Evolutionary conservation across 345 rosid species (phyloP).

Genomic region (Citrus cavaleriei): DNA sequence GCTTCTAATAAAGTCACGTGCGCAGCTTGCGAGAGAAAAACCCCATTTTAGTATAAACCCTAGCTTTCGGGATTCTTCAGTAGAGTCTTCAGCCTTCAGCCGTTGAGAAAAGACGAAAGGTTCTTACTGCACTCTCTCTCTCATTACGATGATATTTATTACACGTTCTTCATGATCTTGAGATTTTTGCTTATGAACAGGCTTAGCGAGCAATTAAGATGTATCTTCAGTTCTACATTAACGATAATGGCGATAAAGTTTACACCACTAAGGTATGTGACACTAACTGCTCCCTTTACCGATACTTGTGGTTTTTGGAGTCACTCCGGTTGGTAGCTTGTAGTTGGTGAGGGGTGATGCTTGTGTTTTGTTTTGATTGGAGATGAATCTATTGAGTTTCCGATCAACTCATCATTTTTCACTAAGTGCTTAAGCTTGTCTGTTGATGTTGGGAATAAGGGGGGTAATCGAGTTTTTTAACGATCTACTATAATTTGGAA

Average conservation of each 20-base stretch:
- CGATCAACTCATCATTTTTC: neutral
- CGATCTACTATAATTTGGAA: too few relatives aligned
- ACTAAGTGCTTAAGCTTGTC: too few relatives aligned
- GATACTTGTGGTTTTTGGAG: neutral
- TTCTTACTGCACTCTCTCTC: too few relatives aligned
- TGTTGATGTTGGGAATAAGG: too few relatives aligned
- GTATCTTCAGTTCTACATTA: conserved; percentile 53
- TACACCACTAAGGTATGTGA: conserved; percentile 45
- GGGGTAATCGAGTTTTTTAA: too few relatives aligned
- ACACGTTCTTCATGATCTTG: neutral
- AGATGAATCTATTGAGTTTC: neutral
- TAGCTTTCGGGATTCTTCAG: neutral
- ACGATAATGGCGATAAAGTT: conserved; percentile 56
- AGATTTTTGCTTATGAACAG: neutral
- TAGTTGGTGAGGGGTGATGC: neutral
- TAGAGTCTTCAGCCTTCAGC: too few relatives aligned
- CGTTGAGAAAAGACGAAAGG: neutral
- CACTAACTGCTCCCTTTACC: neutral
- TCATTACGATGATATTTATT: neutral
- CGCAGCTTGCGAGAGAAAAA: neutral
- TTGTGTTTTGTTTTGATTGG: neutral
- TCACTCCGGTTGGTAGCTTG: neutral
- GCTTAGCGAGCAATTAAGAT: conserved; percentile 5
- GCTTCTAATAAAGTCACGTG: neutral
- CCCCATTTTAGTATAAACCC: neutral